Evolutionary conservation across 169 alveolate species (phyloP).

Genomic region (Besnoitia besnoiti): DNA sequence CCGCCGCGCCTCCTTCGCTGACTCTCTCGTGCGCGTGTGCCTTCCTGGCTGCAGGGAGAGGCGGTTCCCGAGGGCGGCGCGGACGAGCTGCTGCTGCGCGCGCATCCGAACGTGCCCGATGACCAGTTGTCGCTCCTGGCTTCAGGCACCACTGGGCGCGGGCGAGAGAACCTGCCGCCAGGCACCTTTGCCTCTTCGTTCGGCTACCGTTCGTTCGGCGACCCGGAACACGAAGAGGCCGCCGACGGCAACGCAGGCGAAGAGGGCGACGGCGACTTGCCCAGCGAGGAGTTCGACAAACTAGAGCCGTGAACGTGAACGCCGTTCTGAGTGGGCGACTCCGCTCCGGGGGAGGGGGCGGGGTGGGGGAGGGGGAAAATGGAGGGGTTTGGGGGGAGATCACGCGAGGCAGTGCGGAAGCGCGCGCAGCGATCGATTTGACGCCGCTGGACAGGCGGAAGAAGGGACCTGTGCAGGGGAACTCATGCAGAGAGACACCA

Average conservation of each 20-base stretch:
- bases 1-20: no score
- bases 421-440: not conserved
- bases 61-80: constrained; percentile 36
- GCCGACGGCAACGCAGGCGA: not conserved
- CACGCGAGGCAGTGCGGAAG: not conserved
- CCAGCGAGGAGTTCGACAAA: not conserved
- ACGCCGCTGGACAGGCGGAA: not conserved
- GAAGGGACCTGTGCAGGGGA: not conserved
- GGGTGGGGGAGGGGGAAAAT: not conserved
- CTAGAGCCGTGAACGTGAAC: not conserved
- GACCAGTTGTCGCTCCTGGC: not conserved
- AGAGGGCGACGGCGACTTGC: constrained; percentile 5
- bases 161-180: not conserved
- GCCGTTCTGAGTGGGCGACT: no score
- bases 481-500: not conserved
- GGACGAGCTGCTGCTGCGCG: constrained; percentile 60
- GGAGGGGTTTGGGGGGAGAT: not conserved
- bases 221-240: not conserved
- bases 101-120: constrained; percentile 55
- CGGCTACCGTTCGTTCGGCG: constrained; percentile 6
- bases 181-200: constrained; percentile 7
- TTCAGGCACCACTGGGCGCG: not conserved
- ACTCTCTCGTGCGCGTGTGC: not conserved
- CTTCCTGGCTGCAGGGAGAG: constrained; percentile 42
- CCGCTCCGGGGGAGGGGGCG: not conserved